A percentile compares a stretch with the other conserved stretches of the same genome.
These are phyloP conservation scores for Stemphylium beticola DNA, from an alignment of 2,329 filamentous ascomycete species.

Conservation along the genomic window DNA sequence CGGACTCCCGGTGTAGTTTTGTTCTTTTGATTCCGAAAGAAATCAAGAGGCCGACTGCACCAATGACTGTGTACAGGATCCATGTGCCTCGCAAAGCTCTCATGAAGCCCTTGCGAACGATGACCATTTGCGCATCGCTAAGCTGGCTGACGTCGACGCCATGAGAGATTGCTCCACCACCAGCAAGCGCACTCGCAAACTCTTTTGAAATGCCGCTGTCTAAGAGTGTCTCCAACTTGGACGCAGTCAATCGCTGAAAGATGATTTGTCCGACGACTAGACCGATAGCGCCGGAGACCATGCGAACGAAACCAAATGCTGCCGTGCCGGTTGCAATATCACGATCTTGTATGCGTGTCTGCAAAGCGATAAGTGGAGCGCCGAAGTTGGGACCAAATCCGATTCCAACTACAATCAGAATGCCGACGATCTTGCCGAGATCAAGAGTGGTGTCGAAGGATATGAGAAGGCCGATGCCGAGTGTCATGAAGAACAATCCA, in stretches of 20 bases:
- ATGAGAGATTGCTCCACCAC: conserved; percentile 43
- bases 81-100: conserved; percentile 56
- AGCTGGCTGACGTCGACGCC: conserved; percentile 30
- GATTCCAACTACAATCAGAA: conserved; percentile 58
- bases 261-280: conserved; percentile 60
- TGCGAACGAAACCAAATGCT: conserved; percentile 57
- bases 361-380: conserved; percentile 61
- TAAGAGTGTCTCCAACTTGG: conserved; percentile 39
- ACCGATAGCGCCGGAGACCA: conserved; percentile 54
- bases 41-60: conserved; percentile 39
- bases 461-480: conserved; percentile 45
- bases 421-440: conserved; percentile 50
- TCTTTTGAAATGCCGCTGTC: conserved; percentile 24
- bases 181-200: conserved; percentile 34
- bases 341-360: conserved; percentile 61
- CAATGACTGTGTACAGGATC: conserved; percentile 57
- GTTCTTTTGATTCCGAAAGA: conserved; percentile 45
- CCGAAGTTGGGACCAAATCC: conserved; percentile 63
- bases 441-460: conserved; percentile 19
- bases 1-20: conserved; percentile 23
- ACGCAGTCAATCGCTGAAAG: conserved; percentile 64
- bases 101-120: conserved; percentile 52
- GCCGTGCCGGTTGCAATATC: conserved; percentile 60
- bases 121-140: conserved; percentile 37
- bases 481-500: conserved; percentile 41